Evolutionary conservation across 306 rosid genomes (phyloP), one percentile per base, ranked within the genome.

Genomic region (Trifolium subterraneum): DNA sequence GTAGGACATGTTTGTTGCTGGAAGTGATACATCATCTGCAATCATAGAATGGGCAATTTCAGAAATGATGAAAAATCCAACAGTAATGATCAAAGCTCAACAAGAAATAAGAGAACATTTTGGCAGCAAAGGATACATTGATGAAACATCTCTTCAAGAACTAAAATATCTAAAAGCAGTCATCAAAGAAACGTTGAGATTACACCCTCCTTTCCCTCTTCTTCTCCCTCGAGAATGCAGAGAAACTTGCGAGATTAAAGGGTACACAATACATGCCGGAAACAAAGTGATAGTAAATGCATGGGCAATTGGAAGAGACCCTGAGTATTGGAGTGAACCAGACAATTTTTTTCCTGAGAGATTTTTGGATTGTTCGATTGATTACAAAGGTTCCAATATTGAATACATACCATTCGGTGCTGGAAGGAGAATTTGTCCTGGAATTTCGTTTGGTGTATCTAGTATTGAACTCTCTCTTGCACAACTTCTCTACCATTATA

Each of bases 1-100:
- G 8, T 69, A 80, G 87, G 87, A 84, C 36, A 38, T 81, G 20
- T 84, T 73, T 41, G 61, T n/a, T 48, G 87, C 73, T 14, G 87
- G 83, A 36, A 62, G 80, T 64, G 85, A 84, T 20, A 70, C 80
- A 35, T 23, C 87, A 73, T 19, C 82, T 4, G 71, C 79, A 56
- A 12, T 73, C 0, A 56, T 84, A 55, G 82, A 80, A 25, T 84
- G 84, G 84, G 66, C 76, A 8, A n/a, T 79, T 80, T 63, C 82
- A 33, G 84, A 84, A 36, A 48, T 80, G 71, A 36, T 73, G 52
- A 77, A 51, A 59, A 68, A 77, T 44, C 84, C 87, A 72, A 69
- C 39, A 48, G 44, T 45, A 64, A 76, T 80, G 84, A 27, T 39
- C 18, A 63, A 45, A 45, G 80, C 84, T 44, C 82, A 76, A 58